Base-by-base conservation (phyloP, 2,329 filamentous ascomycete species). In the Penicillium oxalicum region DNA sequence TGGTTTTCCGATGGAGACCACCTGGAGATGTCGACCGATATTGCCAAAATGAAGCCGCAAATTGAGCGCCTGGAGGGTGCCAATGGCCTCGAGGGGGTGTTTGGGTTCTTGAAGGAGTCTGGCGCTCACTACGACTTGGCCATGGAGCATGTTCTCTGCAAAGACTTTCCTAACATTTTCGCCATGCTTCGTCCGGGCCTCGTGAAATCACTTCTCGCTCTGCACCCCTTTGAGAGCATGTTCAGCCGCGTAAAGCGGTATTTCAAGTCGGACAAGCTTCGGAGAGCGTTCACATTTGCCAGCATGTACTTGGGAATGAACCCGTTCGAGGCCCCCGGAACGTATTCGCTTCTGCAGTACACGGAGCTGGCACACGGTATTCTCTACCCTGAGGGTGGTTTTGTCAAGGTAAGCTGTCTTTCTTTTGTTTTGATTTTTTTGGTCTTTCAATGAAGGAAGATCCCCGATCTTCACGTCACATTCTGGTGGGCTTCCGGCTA, bases 291-390 rank as follows among this genome's bases (percentile, higher is more conserved):
- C 55, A 88, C 86, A 0, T 89, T 89, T 66, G 84, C 81, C 24
- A 88, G 83, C 58, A 90, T 89, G 86, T 89, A 90, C 61, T 86
- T 89, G 82, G 86, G 86, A 0, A 89, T 89, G 86, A 83, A 77
- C 47, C 86, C 86, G 0, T 89, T 86, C 61, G 83, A 87, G 61
- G 85, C 86, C 0, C 86, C 86, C 0, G 84, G 82, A 3, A 88
- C 86, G 2, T 89, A 89, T 68, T 83, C 78, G 42, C 66, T 89
- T 50, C 70, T 89, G 44, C 86, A 88, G 66, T 89, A 88, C 63
- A 86, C 86, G 0, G 86, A 89, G 69, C 69, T 88, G 29, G 82
- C 83, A 0, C 84, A 90, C 69, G 86, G 86, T 0, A 87, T 90
- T 38, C 86, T 84, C 81, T 89, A 65, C 55, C 63, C 61, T 0